Percentiles rank a stretch among this genome's conserved stretches.
Evolutionary conservation across 1,139 yeast genomes (phyloP).

Genomic region (Magnusiomyces ingens): DNA sequence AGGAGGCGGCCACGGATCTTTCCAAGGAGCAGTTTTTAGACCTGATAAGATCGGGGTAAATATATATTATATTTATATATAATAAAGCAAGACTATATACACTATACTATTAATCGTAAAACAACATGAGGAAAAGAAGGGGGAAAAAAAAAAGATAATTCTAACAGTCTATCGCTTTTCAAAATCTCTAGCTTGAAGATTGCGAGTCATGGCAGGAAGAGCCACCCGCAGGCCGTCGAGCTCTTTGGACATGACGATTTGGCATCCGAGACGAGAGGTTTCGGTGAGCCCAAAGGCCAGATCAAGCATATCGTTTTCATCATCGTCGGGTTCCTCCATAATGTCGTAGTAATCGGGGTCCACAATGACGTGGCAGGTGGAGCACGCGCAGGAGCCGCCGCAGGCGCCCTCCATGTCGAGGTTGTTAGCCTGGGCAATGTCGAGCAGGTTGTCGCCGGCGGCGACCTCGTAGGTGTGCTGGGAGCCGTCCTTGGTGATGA

Average conservation of each 20-base stretch:
- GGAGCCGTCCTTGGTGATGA: conserved; percentile 84
- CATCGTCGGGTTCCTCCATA: conserved; percentile 93
- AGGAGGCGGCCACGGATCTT: conserved; percentile 67
- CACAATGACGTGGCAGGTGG: conserved; percentile 92
- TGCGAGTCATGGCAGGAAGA: conserved; percentile 94
- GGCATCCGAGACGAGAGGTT: conserved; percentile 89
- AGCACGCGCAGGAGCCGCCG: conserved; percentile 98
- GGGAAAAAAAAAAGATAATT: background rate
- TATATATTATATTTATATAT: conserved; percentile 1
- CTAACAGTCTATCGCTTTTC: conserved; percentile 25
- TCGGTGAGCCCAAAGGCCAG: conserved; percentile 95
- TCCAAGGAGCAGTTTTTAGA: conserved; percentile 88
- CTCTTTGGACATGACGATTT: conserved; percentile 80
- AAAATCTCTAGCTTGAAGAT: conserved; percentile 75
- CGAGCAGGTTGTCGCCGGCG: conserved; percentile 86
- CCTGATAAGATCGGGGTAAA: conserved; percentile 72
- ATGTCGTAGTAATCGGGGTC: conserved; percentile 91
- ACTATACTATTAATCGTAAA: background rate
- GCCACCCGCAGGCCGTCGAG: conserved; percentile 94
- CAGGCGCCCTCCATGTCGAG: conserved; percentile 98
- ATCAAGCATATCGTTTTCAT: conserved; percentile 97
- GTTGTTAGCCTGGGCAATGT: conserved; percentile 90
- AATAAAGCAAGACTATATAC: background rate
- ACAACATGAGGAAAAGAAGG: background rate
- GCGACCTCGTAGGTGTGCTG: conserved; percentile 79